Percentiles rank a stretch among this genome's conserved stretches.
phyloP scores from a whole-genome alignment of 208 protist species.

The Acanthamoeba royreba region DNA sequence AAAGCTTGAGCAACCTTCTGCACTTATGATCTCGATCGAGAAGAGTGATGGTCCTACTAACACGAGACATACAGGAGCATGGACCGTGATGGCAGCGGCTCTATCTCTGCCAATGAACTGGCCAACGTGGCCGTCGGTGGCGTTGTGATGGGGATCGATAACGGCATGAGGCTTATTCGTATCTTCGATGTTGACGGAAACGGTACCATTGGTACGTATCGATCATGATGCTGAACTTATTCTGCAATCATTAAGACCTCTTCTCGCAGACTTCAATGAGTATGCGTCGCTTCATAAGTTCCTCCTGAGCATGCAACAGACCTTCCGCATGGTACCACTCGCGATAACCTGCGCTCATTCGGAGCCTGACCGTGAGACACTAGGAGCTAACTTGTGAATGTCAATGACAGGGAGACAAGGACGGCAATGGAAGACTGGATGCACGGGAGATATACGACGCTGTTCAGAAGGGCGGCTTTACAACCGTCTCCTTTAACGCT shows the following conservation, averaged over 20 bases:
- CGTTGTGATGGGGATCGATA: conserved; percentile 23
- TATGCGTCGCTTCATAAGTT: conserved; percentile 46
- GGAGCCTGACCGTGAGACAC: background rate
- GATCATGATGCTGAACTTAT: too few relatives aligned
- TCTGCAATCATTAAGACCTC: too few relatives aligned
- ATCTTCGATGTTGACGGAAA: conserved; percentile 41
- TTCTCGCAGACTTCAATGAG: conserved; percentile 29
- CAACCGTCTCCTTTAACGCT: conserved; percentile 10
- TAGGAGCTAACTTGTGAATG: background rate
- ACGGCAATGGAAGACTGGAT: conserved; percentile 32
- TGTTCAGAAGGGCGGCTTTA: conserved; percentile 1
- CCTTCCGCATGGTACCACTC: background rate
- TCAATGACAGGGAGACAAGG: conserved; percentile 37
- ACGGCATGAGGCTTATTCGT: conserved; percentile 14
- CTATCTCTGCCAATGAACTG: conserved; percentile 17
- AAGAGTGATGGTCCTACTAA: too few relatives aligned
- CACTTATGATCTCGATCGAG: too few relatives aligned
- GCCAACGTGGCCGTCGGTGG: conserved; percentile 40
- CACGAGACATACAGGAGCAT: too few relatives aligned
- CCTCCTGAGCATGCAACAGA: conserved; percentile 44
- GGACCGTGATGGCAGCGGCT: background rate
- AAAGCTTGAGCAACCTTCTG: too few relatives aligned
- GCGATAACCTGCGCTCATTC: background rate
- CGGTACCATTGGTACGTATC: too few relatives aligned
- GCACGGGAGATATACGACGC: conserved; percentile 31